Base-by-base conservation (phyloP, 768 basidiomycete genomes). In the Podaxis sp. region DNA sequence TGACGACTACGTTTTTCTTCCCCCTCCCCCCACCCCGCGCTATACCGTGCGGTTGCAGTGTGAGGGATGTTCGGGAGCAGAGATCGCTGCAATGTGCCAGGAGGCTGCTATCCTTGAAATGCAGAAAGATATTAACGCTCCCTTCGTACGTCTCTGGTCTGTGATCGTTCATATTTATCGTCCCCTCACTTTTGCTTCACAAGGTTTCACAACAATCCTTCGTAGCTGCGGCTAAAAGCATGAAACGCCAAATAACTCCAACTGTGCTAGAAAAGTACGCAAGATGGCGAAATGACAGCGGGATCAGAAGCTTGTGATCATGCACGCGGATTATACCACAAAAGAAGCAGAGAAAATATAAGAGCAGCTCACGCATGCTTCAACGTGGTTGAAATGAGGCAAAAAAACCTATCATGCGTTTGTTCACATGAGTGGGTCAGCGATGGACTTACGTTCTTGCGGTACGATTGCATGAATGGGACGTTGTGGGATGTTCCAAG, bases 1-100 rank as follows among this genome's bases (percentile, higher is more conserved):
- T 56, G 4, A 33, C 33, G 3, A 37, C 38, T 56, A 12, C 22
- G 20, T 37, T 13, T 17, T 40, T 3, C 13, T 7, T 15, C n/a
- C n/a, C 33, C 49, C 49, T 28, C 12, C 4, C 20, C 13, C 10
- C 13, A 2, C n/a, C 22, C 4, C 24, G 10, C 26, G 26, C 22
- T 50, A 7, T 63, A 28, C 24, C 36, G 58, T 0, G 7, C 22
- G 20, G 37, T 37, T 30, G 17, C 55, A 99, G 97, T 91, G 95
- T 1, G 87, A 91, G 10, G 97, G 96, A 0, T 99, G 95, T 72
- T 99, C 96, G 20, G 97, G 97, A 4, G 97, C 97, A 4, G 97
- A 99, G 74, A 87, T 99, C 37, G 82, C 86, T 5, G 88, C 90
- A 8, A 82, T 99, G 49, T 99, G 96, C 72, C 97, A 99, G 75